Evolutionary conservation across 768 basidiomycete genomes (phyloP).

Genomic region (Tricholomella constricta): DNA sequence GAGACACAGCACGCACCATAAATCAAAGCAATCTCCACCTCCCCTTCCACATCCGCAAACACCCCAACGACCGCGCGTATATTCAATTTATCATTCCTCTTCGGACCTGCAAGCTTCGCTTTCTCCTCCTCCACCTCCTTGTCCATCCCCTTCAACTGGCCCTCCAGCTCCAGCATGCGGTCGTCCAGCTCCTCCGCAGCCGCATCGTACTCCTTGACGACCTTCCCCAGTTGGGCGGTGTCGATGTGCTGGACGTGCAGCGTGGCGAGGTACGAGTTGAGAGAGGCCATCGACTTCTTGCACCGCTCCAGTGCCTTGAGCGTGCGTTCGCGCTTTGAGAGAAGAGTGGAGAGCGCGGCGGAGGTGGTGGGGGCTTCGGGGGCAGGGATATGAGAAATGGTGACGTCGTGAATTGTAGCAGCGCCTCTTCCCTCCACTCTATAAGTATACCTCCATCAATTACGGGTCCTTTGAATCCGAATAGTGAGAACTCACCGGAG

Average conservation of each 20-base stretch:
- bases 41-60: constrained; percentile 26
- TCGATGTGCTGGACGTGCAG: constrained; percentile 27
- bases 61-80: constrained; percentile 24
- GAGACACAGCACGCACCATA: constrained; percentile 27
- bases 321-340: constrained; percentile 15
- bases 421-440: constrained; percentile 38
- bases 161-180: constrained; percentile 22
- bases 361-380: constrained; percentile 16
- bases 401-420: constrained; percentile 39
- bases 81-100: neutral
- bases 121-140: constrained; percentile 22
- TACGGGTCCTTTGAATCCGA: neutral
- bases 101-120: neutral
- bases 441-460: too few species aligned
- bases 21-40: constrained; percentile 31
- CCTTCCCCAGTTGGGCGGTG: constrained; percentile 14
- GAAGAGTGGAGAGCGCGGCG: constrained; percentile 20
- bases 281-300: constrained; percentile 17
- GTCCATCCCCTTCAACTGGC: constrained; percentile 17
- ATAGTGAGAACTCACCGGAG: constrained; percentile 27
- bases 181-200: constrained; percentile 28
- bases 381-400: neutral
- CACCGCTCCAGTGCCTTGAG: constrained; percentile 25
- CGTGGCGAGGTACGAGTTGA: constrained; percentile 22
- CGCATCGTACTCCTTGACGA: constrained; percentile 23